Conservation (phyloP, 2,329 filamentous ascomycete genomes). For the Pyrenochaeta sp. region DNA sequence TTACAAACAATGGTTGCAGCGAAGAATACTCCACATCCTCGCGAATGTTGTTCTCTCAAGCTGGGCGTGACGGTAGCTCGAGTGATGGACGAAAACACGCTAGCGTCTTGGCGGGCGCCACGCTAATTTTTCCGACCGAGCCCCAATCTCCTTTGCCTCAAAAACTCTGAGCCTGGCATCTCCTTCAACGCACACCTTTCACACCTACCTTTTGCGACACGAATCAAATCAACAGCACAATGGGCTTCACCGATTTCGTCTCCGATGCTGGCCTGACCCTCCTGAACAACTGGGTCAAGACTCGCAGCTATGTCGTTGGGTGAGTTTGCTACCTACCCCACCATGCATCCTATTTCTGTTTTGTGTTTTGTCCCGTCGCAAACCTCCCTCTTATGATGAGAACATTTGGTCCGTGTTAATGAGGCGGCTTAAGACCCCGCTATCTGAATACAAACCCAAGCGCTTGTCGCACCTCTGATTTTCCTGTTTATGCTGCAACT, state of each 20-base stretch:
- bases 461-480: slow-evolving; percentile 78
- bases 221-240: slow-evolving; percentile 50
- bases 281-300: slow-evolving; percentile 76
- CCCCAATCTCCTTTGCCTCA: slow-evolving; percentile 25
- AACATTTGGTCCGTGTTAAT: slow-evolving; percentile 95
- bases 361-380: slow-evolving; percentile 28
- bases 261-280: slow-evolving; percentile 71
- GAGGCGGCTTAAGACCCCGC: slow-evolving; percentile 93
- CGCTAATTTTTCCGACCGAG: slow-evolving; percentile 16
- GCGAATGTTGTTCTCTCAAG: background rate
- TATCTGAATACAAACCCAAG: slow-evolving; percentile 78
- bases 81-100: slow-evolving; percentile 14
- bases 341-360: slow-evolving; percentile 23
- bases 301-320: slow-evolving; percentile 83
- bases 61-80: background rate
- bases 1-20: background rate
- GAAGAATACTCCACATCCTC: background rate
- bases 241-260: slow-evolving; percentile 75
- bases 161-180: slow-evolving; percentile 26
- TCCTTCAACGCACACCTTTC: slow-evolving; percentile 23
- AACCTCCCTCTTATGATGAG: slow-evolving; percentile 70
- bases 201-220: slow-evolving; percentile 17
- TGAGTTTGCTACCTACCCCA: slow-evolving; percentile 65
- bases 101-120: slow-evolving; percentile 13
- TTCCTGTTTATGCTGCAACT: slow-evolving; percentile 22